Base-by-base conservation (phyloP, 164 flowering plant species). In the Platanus orientalis region DNA sequence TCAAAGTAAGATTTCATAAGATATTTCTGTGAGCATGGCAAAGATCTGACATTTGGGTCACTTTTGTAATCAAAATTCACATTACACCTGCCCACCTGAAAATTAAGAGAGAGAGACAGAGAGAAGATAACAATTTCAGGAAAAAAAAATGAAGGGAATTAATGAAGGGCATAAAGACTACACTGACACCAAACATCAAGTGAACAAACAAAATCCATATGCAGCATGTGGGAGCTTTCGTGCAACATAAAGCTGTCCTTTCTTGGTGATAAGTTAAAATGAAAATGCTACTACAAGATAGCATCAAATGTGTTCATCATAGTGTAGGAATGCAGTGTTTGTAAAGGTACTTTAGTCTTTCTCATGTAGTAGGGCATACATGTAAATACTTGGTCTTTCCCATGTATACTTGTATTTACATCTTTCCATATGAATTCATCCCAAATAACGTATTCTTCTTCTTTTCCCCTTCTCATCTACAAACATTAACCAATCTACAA, bases 1-100 rank as follows among this genome's bases (percentile, higher is more conserved):
- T 73, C 78, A 61, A 81, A 84, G 68, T 83, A 88, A 1, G 78
- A 65, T 63, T 78, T 58, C 57, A 71, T 49, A 55, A 88, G 72
- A 67, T 74, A 83, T 68, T 75, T 75, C 56, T 68, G 61, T 53
- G 32, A 57, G 54, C 67, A 63, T 34, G 59, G 61, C 34, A 49
- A 54, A 52, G 64, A 60, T 62, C 60, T 54, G 23, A 19, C 27
- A 36, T 60, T 63, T 54, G 30, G 30, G 57, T 65, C 39, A 39
- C 65, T 47, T 28, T 45, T 34, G 40, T 66, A 2, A 57, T 36
- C 57, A 44, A 53, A 12, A 54, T 23, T 45, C 17, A 23, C 20
- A 36, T 34, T 45, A 57, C 26, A 52, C 44, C 20, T 29, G 21
- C 17, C 53, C 14, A 58, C 58, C 59, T 67, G 61, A 59, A 49